phyloP scores from a whole-genome alignment of 2,329 filamentous ascomycete species.

The Thelonectria blattea region DNA sequence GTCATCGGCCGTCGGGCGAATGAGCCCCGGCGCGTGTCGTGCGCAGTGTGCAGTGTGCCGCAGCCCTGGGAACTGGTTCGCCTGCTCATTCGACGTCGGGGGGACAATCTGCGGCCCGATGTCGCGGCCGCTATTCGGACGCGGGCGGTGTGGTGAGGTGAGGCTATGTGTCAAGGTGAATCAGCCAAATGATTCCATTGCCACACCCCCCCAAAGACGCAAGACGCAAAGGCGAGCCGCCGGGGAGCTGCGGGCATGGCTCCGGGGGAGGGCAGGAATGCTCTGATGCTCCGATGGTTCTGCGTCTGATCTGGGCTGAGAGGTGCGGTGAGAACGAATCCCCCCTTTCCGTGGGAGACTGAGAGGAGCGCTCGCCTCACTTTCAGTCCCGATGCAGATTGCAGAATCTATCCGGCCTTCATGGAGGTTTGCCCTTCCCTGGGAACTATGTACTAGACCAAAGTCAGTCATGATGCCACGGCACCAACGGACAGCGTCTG shows the following conservation, averaged over 20 bases:
- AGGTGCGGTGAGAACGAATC: slow-evolving; percentile 33
- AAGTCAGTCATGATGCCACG: slow-evolving; percentile 3
- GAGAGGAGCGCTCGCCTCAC: neutral
- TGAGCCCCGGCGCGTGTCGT: neutral
- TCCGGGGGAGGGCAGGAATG: neutral
- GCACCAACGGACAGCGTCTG: neutral
- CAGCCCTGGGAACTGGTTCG: slow-evolving; percentile 10
- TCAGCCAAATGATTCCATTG: neutral
- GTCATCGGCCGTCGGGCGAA: neutral
- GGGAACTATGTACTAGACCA: neutral
- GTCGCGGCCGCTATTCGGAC: slow-evolving; percentile 24
- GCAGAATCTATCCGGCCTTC: neutral
- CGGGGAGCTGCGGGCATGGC: slow-evolving; percentile 33
- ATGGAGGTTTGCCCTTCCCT: neutral
- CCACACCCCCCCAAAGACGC: slow-evolving; percentile 1
- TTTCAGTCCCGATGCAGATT: neutral
- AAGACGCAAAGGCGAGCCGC: slow-evolving; percentile 17
- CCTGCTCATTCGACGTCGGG: neutral
- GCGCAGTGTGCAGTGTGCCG: neutral
- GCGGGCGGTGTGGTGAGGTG: slow-evolving; percentile 24
- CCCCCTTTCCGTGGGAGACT: neutral
- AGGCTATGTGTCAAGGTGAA: slow-evolving; percentile 18
- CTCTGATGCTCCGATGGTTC: slow-evolving; percentile 5
- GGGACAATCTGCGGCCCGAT: neutral
- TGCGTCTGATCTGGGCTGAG: slow-evolving; percentile 27